Evolutionary conservation across 176 grass and related monocot species (phyloP).

Genomic region (Rhipidocladum racemiflorum): DNA sequence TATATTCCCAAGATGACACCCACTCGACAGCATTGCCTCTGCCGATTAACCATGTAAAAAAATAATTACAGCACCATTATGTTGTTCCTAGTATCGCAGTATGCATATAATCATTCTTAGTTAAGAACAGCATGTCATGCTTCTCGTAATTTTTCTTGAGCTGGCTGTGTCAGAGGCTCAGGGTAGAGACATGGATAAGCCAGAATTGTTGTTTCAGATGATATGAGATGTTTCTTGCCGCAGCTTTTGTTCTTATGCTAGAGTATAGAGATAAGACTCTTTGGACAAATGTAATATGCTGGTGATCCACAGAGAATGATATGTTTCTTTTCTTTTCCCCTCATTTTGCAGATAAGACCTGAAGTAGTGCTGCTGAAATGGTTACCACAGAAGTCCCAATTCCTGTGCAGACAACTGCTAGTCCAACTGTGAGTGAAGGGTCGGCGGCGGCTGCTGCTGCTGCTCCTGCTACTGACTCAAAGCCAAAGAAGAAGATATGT

Average conservation of each 20-base stretch:
- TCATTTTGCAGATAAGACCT: slow-evolving; percentile 8
- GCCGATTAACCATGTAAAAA: too few relatives aligned
- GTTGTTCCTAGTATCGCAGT: neutral
- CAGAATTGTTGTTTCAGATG: neutral
- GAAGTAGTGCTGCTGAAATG: slow-evolving; percentile 29
- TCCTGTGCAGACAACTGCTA: neutral
- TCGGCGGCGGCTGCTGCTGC: neutral
- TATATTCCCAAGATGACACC: too few relatives aligned
- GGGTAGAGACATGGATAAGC: neutral
- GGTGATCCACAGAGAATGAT: neutral
- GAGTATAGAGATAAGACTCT: neutral
- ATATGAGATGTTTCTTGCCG: neutral
- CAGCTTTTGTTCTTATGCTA: neutral
- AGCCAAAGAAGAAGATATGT: slow-evolving; percentile 92
- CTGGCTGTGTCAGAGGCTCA: neutral
- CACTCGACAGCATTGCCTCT: too few relatives aligned
- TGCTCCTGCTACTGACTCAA: slow-evolving; percentile 15
- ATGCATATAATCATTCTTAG: neutral
- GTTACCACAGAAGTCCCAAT: slow-evolving; percentile 23
- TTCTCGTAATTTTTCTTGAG: neutral
- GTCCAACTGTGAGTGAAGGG: slow-evolving; percentile 22
- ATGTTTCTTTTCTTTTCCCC: neutral
- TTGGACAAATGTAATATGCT: neutral
- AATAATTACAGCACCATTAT: too few relatives aligned
- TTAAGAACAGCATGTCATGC: neutral